Evolutionary conservation across 2,329 filamentous ascomycete species (phyloP), one percentile per base, ranked within the genome.

Genomic region (Apiospora saccharicola): DNA sequence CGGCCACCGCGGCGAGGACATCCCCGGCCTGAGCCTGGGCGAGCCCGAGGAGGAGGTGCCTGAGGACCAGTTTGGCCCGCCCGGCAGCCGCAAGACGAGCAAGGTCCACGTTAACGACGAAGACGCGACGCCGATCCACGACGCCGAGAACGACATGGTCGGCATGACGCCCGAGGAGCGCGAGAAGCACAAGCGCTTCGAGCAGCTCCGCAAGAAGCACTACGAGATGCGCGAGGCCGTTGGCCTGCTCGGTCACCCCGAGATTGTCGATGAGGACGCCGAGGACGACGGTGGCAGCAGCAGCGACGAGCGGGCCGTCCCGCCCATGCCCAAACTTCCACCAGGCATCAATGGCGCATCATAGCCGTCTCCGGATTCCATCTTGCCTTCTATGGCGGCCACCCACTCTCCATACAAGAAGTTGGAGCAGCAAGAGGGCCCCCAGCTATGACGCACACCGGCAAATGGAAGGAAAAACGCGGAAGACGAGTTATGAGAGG

Each of bases 171-270:
- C 88, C 57, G 94, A 98, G 82, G 95, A 97, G 81, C 87, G 87
- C 74, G 94, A 96, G 85, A 98, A 98, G 87, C 96, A 99, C 83
- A 90, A 89, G 80, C 91, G 93, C 81, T 99, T 99, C 82, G 95
- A 98, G 85, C 88, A 94, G 84, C 88, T 94, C 86, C 90, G 96
- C 79, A 98, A 96, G 91, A 96, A 92, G 86, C 96, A 99, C 83
- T 99, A 99, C 83, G 96, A 99, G 87, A 99, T 99, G 96, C 94
- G 90, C 85, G 93, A 96, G 80, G 95, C 98, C 72, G 97, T 96
- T 79, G 90, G 92, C 79, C 84, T 98, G 70, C 89, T 99, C 75
- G 95, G 94, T 19, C 92, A 94, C 78, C 90, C 92, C 4, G 91
- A 93, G 79, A 86, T 89, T 4, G 78, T 92, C 67, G 89, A 90